phyloP scores from a whole-genome alignment of 2,329 filamentous ascomycete species.

The Lachnellula suecica region DNA sequence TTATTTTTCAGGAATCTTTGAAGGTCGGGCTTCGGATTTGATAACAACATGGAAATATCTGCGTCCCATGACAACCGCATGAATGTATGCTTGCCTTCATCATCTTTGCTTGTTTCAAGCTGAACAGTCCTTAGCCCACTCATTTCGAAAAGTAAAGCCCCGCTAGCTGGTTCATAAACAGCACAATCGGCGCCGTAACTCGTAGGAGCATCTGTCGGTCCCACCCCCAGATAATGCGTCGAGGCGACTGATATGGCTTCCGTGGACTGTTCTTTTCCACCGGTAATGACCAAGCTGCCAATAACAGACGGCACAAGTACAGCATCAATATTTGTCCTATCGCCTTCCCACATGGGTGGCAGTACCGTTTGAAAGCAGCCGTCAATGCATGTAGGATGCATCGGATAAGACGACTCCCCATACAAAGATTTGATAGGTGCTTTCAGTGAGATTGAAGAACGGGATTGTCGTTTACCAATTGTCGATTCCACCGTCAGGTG shows the following conservation, averaged over 20 bases:
- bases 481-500: constrained; percentile 9
- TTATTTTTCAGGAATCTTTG: no score
- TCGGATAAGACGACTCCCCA: constrained; percentile 8
- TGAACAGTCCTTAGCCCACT: constrained; percentile 14
- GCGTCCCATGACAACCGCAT: constrained; percentile 16
- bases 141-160: constrained; percentile 15
- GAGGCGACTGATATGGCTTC: constrained; percentile 2
- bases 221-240: constrained; percentile 16
- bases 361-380: constrained; percentile 12
- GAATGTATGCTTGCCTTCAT: constrained; percentile 10
- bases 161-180: constrained; percentile 13
- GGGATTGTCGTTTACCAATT: constrained; percentile 1
- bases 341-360: constrained; percentile 8
- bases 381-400: constrained; percentile 19
- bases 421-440: constrained; percentile 1
- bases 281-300: constrained; percentile 22
- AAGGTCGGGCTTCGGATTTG: constrained; percentile 36
- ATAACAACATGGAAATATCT: constrained; percentile 19
- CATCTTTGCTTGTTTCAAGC: constrained; percentile 13
- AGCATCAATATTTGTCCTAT: constrained; percentile 7
- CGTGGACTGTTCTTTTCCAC: neutral
- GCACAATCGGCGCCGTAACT: constrained; percentile 13
- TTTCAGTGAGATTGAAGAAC: constrained; percentile 2
- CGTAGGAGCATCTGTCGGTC: constrained; percentile 16
- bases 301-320: constrained; percentile 23